Conservation (phyloP, 768 basidiomycete genomes). For the Amanita inopinata region DNA sequence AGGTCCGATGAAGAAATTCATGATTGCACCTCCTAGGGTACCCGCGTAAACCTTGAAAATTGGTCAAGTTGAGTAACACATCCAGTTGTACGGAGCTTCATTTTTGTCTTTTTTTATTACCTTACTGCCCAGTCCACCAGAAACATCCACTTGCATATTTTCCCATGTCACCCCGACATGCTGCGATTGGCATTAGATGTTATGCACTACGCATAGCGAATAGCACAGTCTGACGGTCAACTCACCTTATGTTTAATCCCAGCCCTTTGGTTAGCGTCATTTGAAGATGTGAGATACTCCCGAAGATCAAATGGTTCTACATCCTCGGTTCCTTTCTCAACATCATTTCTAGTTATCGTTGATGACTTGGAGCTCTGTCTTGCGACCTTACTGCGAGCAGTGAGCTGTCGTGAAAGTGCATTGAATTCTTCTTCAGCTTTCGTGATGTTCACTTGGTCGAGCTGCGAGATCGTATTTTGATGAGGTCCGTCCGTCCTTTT, state of each 20-base stretch:
- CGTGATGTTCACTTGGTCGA: constrained; percentile 36
- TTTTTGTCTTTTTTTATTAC: constrained; percentile 26
- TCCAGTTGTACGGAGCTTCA: background rate
- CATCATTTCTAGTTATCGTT: constrained; percentile 29
- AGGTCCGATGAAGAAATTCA: constrained; percentile 45
- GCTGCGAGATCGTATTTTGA: constrained; percentile 9
- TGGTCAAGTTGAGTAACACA: background rate
- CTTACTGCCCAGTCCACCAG: constrained; percentile 48
- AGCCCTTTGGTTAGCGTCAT: constrained; percentile 53
- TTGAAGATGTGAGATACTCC: constrained; percentile 58
- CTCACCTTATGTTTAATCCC: constrained; percentile 58
- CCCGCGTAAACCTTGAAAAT: constrained; percentile 38
- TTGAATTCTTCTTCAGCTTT: constrained; percentile 45
- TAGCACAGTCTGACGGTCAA: too few relatives aligned
- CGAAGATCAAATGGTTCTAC: constrained; percentile 47
- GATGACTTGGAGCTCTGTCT: constrained; percentile 15
- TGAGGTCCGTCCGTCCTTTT: constrained; percentile 9
- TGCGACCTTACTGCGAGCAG: constrained; percentile 18
- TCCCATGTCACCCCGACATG: constrained; percentile 74
- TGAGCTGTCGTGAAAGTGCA: constrained; percentile 39
- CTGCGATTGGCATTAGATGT: constrained; percentile 15
- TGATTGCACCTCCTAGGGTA: constrained; percentile 53
- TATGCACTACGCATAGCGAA: background rate
- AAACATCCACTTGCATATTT: constrained; percentile 50
- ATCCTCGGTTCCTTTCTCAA: constrained; percentile 28